A percentile compares a stretch with the other conserved stretches of the same genome.
phyloP scores from a whole-genome alignment of 2,329 filamentous ascomycete species.

The Diaporthe australafricana region DNA sequence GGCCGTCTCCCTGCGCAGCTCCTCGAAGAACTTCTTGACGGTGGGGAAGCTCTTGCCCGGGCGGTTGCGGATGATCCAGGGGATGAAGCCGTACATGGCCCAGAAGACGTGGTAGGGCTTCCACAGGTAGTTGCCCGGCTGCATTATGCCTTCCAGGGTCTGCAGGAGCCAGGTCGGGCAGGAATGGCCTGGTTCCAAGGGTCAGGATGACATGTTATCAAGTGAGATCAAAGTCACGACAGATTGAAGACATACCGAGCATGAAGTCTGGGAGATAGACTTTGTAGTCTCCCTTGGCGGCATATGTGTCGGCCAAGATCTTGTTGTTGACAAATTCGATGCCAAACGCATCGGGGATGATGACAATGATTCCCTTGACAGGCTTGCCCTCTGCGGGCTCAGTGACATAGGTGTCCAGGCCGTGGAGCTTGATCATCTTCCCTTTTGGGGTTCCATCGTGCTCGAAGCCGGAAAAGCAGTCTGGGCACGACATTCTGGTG shows the following conservation, averaged over 20 bases:
- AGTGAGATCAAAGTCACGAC: no score
- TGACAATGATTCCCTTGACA: slow-evolving; percentile 61
- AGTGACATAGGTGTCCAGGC: slow-evolving; percentile 60
- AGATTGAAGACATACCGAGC: slow-evolving; percentile 43
- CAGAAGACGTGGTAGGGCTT: slow-evolving; percentile 47
- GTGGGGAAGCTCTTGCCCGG: slow-evolving; percentile 47
- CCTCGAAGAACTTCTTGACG: slow-evolving; percentile 51
- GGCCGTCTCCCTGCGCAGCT: slow-evolving; percentile 49
- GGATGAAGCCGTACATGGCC: slow-evolving; percentile 43
- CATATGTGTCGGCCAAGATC: slow-evolving; percentile 65
- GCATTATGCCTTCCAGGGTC: slow-evolving; percentile 43
- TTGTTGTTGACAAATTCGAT: slow-evolving; percentile 65
- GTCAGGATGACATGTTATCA: neutral
- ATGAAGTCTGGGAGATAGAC: slow-evolving; percentile 71
- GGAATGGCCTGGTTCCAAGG: slow-evolving; percentile 41
- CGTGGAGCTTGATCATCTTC: slow-evolving; percentile 57
- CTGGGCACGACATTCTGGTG: slow-evolving; percentile 49
- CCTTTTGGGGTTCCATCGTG: slow-evolving; percentile 59
- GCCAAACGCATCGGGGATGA: slow-evolving; percentile 67
- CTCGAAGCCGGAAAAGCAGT: slow-evolving; percentile 60
- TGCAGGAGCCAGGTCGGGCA: slow-evolving; percentile 48
- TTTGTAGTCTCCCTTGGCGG: slow-evolving; percentile 59
- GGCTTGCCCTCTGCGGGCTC: slow-evolving; percentile 47
- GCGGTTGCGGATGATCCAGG: slow-evolving; percentile 48
- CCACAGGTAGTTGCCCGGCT: slow-evolving; percentile 40